Conservation (phyloP, 805 yeast species). For the Cyberlindnera mrakii region DNA sequence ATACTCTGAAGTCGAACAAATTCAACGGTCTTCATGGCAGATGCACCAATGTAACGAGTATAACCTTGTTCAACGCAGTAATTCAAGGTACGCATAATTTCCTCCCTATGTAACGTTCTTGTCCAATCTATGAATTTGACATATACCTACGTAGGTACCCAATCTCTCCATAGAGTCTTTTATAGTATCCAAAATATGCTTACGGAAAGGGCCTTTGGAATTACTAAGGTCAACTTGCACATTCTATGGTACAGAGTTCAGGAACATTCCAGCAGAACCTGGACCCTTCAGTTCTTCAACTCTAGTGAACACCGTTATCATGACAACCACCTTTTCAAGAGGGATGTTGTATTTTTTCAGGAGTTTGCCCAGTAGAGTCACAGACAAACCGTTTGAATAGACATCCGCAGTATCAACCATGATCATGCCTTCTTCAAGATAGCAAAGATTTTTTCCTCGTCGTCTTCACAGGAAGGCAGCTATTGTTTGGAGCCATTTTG, state of each 20-base stretch:
- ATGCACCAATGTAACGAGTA: conserved; percentile 55
- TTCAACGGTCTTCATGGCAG: conserved; percentile 50
- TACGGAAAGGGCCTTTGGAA: conserved; percentile 35
- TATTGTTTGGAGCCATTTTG: no score
- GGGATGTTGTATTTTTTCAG: conserved; percentile 43
- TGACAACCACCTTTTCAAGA: conserved; percentile 46
- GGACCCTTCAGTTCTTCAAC: neutral
- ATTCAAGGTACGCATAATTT: conserved; percentile 50
- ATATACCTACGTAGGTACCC: conserved; percentile 41
- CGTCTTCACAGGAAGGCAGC: no score
- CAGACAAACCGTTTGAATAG: conserved; percentile 44
- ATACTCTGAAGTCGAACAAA: conserved; percentile 46
- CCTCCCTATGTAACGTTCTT: conserved; percentile 37
- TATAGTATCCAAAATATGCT: conserved; percentile 41
- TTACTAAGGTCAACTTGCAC: conserved; percentile 18
- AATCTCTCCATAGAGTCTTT: conserved; percentile 34
- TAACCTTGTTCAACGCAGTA: conserved; percentile 42
- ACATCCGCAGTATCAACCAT: conserved; percentile 45
- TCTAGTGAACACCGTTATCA: conserved; percentile 33
- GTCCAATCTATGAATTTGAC: conserved; percentile 51
- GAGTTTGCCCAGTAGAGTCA: conserved; percentile 47
- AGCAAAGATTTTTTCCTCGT: conserved; percentile 11
- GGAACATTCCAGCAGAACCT: no score
- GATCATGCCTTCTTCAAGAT: conserved; percentile 40
- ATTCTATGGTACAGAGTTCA: no score